These are phyloP conservation scores for Perilla frutescens DNA, from an alignment of 257 asterid species.

Conservation along the genomic window DNA sequence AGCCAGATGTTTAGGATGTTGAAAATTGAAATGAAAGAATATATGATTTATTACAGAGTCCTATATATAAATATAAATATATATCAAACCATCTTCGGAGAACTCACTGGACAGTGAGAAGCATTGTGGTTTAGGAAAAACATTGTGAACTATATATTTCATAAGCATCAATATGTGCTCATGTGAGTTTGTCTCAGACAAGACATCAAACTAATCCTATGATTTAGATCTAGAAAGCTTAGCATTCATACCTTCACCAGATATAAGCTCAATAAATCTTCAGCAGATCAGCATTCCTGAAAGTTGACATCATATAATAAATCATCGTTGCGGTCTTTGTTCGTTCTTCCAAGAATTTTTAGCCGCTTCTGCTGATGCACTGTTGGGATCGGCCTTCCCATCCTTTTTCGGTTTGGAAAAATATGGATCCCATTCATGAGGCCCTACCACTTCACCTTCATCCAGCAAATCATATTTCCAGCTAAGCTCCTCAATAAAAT, in stretches of 20 bases:
- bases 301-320: not conserved
- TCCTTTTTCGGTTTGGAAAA: constrained; percentile 58
- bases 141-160: not conserved
- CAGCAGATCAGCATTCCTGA: too few relatives aligned
- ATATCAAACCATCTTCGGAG: constrained; percentile 7
- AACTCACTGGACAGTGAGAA: not conserved
- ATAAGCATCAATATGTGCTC: constrained; percentile 20
- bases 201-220: constrained; percentile 16
- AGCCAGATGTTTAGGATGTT: too few relatives aligned
- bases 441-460: constrained; percentile 53
- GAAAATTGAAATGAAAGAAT: not conserved
- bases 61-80: not conserved
- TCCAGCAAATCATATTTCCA: constrained; percentile 79
- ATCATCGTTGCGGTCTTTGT: constrained; percentile 45
- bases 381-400: constrained; percentile 42
- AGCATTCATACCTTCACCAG: constrained; percentile 30
- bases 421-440: constrained; percentile 90
- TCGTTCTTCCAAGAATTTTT: constrained; percentile 67
- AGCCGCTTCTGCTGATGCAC: constrained; percentile 59
- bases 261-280: too few relatives aligned
- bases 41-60: not conserved
- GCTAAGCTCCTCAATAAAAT: constrained; percentile 64
- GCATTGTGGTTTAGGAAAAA: not conserved
- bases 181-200: constrained; percentile 12
- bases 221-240: constrained; percentile 16